Percentiles rank a stretch among this genome's conserved stretches.
These are phyloP conservation scores for Sordaria brevicollis DNA, from an alignment of 495 filamentous ascomycete species.

Conservation along the genomic window DNA sequence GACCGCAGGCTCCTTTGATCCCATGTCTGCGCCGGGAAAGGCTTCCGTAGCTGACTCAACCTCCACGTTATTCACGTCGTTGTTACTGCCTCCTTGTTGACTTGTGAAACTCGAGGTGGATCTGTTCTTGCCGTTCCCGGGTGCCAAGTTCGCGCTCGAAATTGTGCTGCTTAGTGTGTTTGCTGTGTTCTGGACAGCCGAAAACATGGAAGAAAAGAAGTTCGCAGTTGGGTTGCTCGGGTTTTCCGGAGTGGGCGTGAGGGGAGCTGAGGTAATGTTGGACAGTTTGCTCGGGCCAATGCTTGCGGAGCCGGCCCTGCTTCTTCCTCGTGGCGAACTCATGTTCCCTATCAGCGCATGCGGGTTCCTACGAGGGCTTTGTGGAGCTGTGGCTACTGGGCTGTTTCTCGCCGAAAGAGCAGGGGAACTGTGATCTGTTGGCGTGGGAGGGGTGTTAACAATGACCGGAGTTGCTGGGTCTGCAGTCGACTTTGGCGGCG, in stretches of 20 bases:
- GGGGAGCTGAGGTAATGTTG: constrained; percentile 58
- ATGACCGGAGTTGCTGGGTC: constrained; percentile 36
- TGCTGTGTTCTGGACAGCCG: constrained; percentile 90
- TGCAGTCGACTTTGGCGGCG: constrained; percentile 24
- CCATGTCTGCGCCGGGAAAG: constrained; percentile 26
- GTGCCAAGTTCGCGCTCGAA: constrained; percentile 43
- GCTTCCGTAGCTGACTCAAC: constrained; percentile 33
- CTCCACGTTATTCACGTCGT: constrained; percentile 34
- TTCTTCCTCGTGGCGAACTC: constrained; percentile 49
- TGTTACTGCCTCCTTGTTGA: constrained; percentile 9
- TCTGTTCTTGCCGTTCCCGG: constrained; percentile 30
- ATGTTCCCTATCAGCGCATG: constrained; percentile 49
- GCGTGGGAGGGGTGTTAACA: constrained; percentile 48
- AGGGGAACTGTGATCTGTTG: constrained; percentile 28
- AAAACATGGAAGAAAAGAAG: constrained; percentile 91
- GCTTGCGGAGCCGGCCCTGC: constrained; percentile 51
- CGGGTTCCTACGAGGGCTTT: constrained; percentile 23
- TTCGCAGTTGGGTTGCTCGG: constrained; percentile 38
- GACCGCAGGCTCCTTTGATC: constrained; percentile 62
- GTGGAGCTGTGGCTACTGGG: constrained; percentile 7
- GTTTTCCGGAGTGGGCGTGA: constrained; percentile 60
- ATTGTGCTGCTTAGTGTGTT: constrained; percentile 74
- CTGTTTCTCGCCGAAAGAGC: background rate
- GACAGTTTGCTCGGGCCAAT: constrained; percentile 83
- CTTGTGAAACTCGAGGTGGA: constrained; percentile 16